Conservation (phyloP, 2,329 filamentous ascomycete species). For the Pseudogymnoascus sp. region DNA sequence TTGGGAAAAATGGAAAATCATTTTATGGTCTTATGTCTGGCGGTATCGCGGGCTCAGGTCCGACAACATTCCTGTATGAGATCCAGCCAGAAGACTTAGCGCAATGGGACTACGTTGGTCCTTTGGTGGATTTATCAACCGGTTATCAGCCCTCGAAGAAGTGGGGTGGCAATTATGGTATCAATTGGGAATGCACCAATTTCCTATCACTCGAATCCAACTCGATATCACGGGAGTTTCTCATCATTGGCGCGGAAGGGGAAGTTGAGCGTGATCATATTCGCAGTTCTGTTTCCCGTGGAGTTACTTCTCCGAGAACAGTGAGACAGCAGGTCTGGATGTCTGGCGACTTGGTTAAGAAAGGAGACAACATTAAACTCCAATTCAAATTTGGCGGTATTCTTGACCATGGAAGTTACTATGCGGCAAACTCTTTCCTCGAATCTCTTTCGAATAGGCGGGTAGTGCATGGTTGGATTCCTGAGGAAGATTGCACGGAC, state of each 20-base stretch:
- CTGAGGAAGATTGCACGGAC: slow-evolving; percentile 14
- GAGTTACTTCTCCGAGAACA: neutral
- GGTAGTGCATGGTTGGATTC: slow-evolving; percentile 16
- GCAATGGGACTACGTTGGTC: slow-evolving; percentile 6
- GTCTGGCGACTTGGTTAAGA: slow-evolving; percentile 7
- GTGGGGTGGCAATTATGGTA: slow-evolving; percentile 10
- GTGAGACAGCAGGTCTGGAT: slow-evolving; percentile 13
- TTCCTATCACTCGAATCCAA: neutral
- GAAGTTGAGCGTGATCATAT: neutral
- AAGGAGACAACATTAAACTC: slow-evolving; percentile 7
- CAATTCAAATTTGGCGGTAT: slow-evolving; percentile 13
- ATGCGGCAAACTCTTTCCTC: slow-evolving; percentile 16
- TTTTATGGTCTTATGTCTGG: slow-evolving; percentile 11
- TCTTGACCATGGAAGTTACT: slow-evolving; percentile 18
- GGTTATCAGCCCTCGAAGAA: neutral
- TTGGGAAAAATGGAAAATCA: slow-evolving; percentile 15
- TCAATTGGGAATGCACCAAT: slow-evolving; percentile 11
- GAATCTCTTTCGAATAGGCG: neutral
- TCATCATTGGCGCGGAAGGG: slow-evolving; percentile 9
- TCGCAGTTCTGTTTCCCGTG: neutral
- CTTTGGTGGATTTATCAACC: neutral
- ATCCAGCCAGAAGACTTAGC: neutral
- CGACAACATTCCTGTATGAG: slow-evolving; percentile 10
- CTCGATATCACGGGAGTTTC: neutral
- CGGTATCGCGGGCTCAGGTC: neutral